phyloP scores from a whole-genome alignment of 2,329 filamentous ascomycete species.

The Phialophora verrucosa region DNA sequence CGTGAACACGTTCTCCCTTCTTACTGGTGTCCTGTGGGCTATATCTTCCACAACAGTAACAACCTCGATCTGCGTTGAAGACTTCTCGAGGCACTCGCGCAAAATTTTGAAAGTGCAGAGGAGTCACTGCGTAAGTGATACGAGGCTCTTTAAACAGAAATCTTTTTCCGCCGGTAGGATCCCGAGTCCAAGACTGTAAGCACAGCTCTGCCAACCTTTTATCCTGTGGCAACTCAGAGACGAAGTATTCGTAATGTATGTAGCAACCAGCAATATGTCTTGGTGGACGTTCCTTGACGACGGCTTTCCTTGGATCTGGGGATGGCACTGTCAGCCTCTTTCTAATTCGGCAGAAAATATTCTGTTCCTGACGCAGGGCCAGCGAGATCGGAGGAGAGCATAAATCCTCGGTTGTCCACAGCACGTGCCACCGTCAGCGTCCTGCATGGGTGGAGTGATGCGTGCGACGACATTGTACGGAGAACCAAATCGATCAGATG shows the following conservation, averaged over 20 bases:
- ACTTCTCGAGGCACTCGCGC: not conserved
- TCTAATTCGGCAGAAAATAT: constrained; percentile 1
- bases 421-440: too few species aligned
- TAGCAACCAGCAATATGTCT: not conserved
- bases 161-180: not conserved
- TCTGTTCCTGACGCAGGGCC: not conserved
- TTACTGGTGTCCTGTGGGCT: not conserved
- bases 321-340: constrained; percentile 1
- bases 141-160: not conserved
- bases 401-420: not conserved
- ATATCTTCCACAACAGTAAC: not conserved
- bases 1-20: not conserved
- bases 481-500: too few species aligned
- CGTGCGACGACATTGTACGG: too few species aligned
- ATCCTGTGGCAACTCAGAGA: not conserved
- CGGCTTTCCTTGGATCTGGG: not conserved
- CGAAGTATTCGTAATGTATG: not conserved
- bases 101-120: not conserved
- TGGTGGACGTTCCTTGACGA: not conserved
- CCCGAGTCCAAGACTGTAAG: constrained; percentile 5
- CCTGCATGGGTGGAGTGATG: not conserved
- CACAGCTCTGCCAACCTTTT: not conserved
- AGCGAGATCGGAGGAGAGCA: constrained; percentile 3
- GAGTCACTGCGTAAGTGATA: not conserved
- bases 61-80: not conserved